A percentile compares a stretch with the other conserved stretches of the same genome.
These are phyloP conservation scores for Herpetospermum pedunculosum DNA, from an alignment of 306 rosid species.

Conservation along the genomic window DNA sequence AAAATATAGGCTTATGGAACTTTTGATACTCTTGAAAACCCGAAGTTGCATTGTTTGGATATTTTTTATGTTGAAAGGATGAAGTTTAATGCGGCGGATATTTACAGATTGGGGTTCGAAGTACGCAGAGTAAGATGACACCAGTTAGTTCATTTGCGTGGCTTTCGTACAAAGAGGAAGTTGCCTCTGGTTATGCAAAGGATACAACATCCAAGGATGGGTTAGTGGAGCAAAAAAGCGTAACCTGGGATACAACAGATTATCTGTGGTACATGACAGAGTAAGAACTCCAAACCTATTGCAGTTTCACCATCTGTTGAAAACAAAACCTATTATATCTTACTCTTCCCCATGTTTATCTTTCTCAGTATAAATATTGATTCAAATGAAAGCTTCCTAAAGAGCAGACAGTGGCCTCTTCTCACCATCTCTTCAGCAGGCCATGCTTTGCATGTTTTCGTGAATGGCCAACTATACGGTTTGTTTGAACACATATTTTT, in stretches of 20 bases:
- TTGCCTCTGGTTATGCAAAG: slow-evolving; percentile 32
- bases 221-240: slow-evolving; percentile 57
- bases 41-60: not conserved
- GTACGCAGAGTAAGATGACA: slow-evolving; percentile 42
- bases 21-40: not conserved
- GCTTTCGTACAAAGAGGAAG: slow-evolving; percentile 65
- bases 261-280: slow-evolving; percentile 97
- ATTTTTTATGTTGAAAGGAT: not conserved
- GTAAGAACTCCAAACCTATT: slow-evolving; percentile 36
- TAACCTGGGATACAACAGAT: slow-evolving; percentile 74
- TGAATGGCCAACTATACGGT: slow-evolving; percentile 82
- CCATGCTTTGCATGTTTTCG: slow-evolving; percentile 75
- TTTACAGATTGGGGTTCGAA: slow-evolving; percentile 40
- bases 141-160: slow-evolving; percentile 42
- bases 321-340: not conserved
- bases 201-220: slow-evolving; percentile 38
- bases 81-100: slow-evolving; percentile 11
- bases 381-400: slow-evolving; percentile 54
- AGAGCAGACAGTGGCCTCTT: slow-evolving; percentile 43
- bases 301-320: not conserved
- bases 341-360: not conserved
- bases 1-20: not conserved
- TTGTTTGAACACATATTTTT: not conserved
- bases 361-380: slow-evolving; percentile 52
- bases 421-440: slow-evolving; percentile 79